A percentile compares a stretch with the other conserved stretches of the same genome.
Evolutionary conservation across 805 yeast species (phyloP).

Genomic region (Brettanomyces anomalus): DNA sequence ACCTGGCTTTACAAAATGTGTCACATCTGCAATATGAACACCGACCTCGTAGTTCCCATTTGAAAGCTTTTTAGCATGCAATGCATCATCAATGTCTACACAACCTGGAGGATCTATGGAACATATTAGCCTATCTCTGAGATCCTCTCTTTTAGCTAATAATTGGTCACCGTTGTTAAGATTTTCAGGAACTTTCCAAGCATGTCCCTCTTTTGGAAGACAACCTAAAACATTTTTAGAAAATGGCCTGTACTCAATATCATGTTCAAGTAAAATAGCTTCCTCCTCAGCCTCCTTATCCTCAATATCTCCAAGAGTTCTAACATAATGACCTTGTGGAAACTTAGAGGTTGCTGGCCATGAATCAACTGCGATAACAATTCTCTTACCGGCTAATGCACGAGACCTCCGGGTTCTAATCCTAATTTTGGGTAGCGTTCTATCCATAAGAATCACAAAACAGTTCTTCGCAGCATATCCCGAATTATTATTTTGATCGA

Average conservation of each 20-base stretch:
- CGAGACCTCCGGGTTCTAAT: constrained; percentile 81
- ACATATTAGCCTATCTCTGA: constrained; percentile 84
- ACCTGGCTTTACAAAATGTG: constrained; percentile 90
- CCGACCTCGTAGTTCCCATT: constrained; percentile 97
- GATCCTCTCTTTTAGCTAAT: constrained; percentile 62
- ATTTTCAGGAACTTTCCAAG: constrained; percentile 80
- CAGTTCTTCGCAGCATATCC: constrained; percentile 62
- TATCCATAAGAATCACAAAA: constrained; percentile 83
- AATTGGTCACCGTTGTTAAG: constrained; percentile 45
- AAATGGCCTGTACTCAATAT: constrained; percentile 93
- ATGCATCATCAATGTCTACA: constrained; percentile 98
- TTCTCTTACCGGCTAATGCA: constrained; percentile 79
- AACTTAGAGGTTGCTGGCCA: constrained; percentile 81
- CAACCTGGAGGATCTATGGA: constrained; percentile 97
- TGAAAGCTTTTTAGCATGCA: constrained; percentile 76
- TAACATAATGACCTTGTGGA: constrained; percentile 93
- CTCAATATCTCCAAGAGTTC: constrained; percentile 84
- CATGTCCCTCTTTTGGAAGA: constrained; percentile 86
- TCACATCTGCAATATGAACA: constrained; percentile 98
- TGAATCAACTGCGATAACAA: constrained; percentile 84
- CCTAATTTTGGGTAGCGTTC: constrained; percentile 75
- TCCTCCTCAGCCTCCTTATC: constrained; percentile 94
- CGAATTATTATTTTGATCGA: constrained; percentile 38
- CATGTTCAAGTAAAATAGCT: constrained; percentile 87
- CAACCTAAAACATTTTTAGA: constrained; percentile 87